Evolutionary conservation across 2,329 filamentous ascomycete genomes (phyloP).

Genomic region (Clonostachys sp.): DNA sequence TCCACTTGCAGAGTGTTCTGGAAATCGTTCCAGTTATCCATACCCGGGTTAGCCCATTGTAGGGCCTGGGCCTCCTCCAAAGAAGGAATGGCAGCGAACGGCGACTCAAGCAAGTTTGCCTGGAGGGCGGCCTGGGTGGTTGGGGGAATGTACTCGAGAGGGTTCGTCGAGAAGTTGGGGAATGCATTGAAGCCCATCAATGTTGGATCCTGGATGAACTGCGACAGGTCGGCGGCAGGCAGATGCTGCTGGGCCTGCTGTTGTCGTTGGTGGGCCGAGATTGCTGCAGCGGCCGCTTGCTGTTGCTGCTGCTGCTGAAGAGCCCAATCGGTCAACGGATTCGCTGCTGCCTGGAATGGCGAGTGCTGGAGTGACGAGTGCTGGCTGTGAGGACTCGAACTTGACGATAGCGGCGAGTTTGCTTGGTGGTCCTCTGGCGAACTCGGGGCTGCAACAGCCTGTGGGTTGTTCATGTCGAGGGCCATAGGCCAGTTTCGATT

Average conservation of each 20-base stretch:
- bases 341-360: conserved; percentile 39
- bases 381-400: conserved; percentile 47
- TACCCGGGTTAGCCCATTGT: conserved; percentile 57
- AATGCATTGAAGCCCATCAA: conserved; percentile 53
- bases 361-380: conserved; percentile 46
- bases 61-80: conserved; percentile 52
- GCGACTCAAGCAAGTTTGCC: conserved; percentile 57
- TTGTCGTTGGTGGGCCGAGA: conserved; percentile 23
- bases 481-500: conserved; percentile 2
- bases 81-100: conserved; percentile 54
- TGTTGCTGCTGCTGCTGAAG: conserved; percentile 51
- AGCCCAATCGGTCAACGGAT: conserved; percentile 57
- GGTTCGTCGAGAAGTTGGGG: conserved; percentile 46
- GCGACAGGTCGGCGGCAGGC: conserved; percentile 37
- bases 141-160: conserved; percentile 57
- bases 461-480: conserved; percentile 8
- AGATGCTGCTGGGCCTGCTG: conserved; percentile 23
- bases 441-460: conserved; percentile 41
- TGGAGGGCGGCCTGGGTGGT: conserved; percentile 58
- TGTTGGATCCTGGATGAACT: conserved; percentile 53
- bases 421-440: conserved; percentile 46
- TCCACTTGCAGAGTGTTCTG: conserved; percentile 56
- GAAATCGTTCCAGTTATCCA: conserved; percentile 78
- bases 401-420: conserved; percentile 42
- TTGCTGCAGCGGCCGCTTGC: conserved; percentile 23